phyloP scores from a whole-genome alignment of 1,284 basidiomycete species.

The Fistulinella cinereoalba region DNA sequence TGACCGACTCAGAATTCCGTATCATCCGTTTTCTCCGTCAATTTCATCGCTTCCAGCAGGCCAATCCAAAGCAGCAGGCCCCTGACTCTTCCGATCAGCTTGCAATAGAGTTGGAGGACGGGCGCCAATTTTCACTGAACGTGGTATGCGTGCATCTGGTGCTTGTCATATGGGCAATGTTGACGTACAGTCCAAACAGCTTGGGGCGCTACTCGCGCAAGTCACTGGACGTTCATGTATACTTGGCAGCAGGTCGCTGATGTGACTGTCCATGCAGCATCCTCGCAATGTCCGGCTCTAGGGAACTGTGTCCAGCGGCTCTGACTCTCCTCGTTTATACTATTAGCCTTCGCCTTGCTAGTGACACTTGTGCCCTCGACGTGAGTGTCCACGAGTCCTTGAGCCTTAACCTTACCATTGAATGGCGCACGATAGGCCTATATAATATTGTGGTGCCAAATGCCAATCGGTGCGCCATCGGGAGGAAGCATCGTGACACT shows the following conservation, averaged over 20 bases:
- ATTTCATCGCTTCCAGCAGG: too few species aligned
- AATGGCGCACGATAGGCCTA: too few species aligned
- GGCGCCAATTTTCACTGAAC: slow-evolving; percentile 12
- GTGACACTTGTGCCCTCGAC: slow-evolving; percentile 5
- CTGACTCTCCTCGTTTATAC: slow-evolving; percentile 21
- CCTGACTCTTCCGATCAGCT: too few species aligned
- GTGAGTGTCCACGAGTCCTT: slow-evolving; percentile 9
- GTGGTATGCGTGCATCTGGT: slow-evolving; percentile 7
- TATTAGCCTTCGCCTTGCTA: slow-evolving; percentile 16
- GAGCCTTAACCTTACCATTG: too few species aligned
- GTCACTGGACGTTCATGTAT: neutral
- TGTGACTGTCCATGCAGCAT: slow-evolving; percentile 5
- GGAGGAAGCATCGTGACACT: too few species aligned
- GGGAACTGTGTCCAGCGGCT: slow-evolving; percentile 5
- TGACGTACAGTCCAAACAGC: slow-evolving; percentile 2
- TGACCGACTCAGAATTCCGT: too few species aligned
- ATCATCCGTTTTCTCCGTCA: too few species aligned
- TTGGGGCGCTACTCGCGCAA: slow-evolving; percentile 17
- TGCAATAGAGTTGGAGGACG: slow-evolving; percentile 11
- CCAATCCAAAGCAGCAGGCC: too few species aligned
- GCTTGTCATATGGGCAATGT: neutral
- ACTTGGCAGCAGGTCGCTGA: neutral
- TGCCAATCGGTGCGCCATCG: too few species aligned
- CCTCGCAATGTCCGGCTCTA: slow-evolving; percentile 6
- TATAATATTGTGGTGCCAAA: too few species aligned